phyloP scores from a whole-genome alignment of 805 yeast genomes.

The Lachancea sp. region DNA sequence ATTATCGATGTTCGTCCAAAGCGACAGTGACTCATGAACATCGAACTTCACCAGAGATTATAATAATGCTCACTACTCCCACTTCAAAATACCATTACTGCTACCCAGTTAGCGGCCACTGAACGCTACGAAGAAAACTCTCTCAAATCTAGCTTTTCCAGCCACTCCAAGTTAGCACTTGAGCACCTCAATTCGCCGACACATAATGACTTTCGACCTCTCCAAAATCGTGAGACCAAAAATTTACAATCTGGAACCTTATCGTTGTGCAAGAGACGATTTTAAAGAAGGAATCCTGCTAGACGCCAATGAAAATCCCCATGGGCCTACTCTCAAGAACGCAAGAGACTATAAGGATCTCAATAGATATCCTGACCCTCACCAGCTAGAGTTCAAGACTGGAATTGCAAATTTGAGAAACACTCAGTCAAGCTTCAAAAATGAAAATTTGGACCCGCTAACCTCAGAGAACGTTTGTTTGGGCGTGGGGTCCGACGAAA shows the following conservation, averaged over 20 bases:
- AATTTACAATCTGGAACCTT: constrained; percentile 76
- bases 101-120: no score
- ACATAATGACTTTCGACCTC: constrained; percentile 24
- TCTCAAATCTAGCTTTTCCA: no score
- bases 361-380: constrained; percentile 96
- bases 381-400: constrained; percentile 70
- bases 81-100: no score
- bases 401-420: constrained; percentile 70
- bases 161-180: no score
- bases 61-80: no score
- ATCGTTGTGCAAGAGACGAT: constrained; percentile 95
- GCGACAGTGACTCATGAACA: no score
- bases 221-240: constrained; percentile 68
- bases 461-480: constrained; percentile 69
- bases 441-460: constrained; percentile 29
- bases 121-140: no score
- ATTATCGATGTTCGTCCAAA: no score
- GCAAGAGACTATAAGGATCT: constrained; percentile 51
- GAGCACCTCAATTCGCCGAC: background rate
- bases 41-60: no score
- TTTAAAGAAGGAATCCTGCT: constrained; percentile 79
- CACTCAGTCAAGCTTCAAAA: constrained; percentile 18
- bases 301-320: constrained; percentile 95
- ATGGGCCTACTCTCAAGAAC: constrained; percentile 67
- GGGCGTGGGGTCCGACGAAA: constrained; percentile 97